These are phyloP conservation scores for Elsinoe batatas DNA, from an alignment of 2,329 filamentous ascomycete genomes.

Conservation along the genomic window DNA sequence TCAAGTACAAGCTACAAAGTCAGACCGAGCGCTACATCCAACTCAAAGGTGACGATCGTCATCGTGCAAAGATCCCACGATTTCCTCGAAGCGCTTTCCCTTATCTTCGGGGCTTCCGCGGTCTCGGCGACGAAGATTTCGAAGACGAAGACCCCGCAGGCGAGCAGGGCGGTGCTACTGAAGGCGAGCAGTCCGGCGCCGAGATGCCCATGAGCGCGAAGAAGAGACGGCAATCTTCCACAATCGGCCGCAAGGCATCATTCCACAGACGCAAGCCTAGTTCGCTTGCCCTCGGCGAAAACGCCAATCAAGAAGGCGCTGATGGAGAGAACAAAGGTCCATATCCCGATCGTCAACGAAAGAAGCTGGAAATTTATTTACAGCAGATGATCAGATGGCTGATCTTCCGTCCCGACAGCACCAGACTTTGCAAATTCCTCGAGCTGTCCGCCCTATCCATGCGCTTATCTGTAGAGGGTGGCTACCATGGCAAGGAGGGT, in stretches of 20 bases:
- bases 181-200: slow-evolving; percentile 59
- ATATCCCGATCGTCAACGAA: slow-evolving; percentile 74
- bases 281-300: slow-evolving; percentile 18
- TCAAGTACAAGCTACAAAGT: slow-evolving; percentile 82
- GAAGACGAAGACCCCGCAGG: slow-evolving; percentile 56
- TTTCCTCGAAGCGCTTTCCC: slow-evolving; percentile 87
- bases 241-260: slow-evolving; percentile 6
- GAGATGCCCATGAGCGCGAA: slow-evolving; percentile 45
- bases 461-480: slow-evolving; percentile 84
- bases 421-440: slow-evolving; percentile 88
- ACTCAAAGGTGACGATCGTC: slow-evolving; percentile 54
- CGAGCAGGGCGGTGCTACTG: slow-evolving; percentile 43
- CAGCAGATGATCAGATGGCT: slow-evolving; percentile 92
- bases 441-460: slow-evolving; percentile 92
- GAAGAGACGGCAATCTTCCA: slow-evolving; percentile 42
- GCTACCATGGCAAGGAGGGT: slow-evolving; percentile 96
- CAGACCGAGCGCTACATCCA: slow-evolving; percentile 76
- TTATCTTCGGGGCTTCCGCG: slow-evolving; percentile 66
- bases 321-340: slow-evolving; percentile 35
- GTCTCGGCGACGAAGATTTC: slow-evolving; percentile 52
- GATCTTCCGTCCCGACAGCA: slow-evolving; percentile 93
- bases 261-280: slow-evolving; percentile 48
- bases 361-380: slow-evolving; percentile 78
- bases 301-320: slow-evolving; percentile 28
- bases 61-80: slow-evolving; percentile 68